A percentile compares a stretch with the other conserved stretches of the same genome.
These are phyloP conservation scores for Metroxylon sagu DNA, from an alignment of 176 grass and related monocot species.

Conservation along the genomic window DNA sequence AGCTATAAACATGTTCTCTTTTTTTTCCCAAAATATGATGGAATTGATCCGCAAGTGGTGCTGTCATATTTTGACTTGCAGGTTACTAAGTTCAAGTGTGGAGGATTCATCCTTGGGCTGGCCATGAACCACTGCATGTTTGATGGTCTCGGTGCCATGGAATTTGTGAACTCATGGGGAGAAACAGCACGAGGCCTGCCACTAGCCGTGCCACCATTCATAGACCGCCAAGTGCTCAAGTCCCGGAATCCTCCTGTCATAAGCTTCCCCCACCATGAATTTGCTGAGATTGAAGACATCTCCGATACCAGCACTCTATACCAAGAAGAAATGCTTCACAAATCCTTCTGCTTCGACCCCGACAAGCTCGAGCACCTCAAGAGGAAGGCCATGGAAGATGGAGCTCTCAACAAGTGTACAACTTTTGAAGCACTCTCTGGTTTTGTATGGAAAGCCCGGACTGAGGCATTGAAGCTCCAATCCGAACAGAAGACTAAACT, in stretches of 20 bases:
- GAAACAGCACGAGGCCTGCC: slow-evolving; percentile 68
- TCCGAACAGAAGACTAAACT: slow-evolving; percentile 74
- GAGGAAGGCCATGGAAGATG: slow-evolving; percentile 32
- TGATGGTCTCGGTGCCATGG: slow-evolving; percentile 86
- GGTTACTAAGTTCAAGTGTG: slow-evolving; percentile 83
- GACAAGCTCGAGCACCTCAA: slow-evolving; percentile 53
- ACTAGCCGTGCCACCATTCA: slow-evolving; percentile 53
- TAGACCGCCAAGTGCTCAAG: slow-evolving; percentile 53
- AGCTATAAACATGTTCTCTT: too few relatives aligned
- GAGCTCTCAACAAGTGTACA: slow-evolving; percentile 36
- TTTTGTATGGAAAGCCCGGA: slow-evolving; percentile 73
- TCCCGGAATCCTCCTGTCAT: slow-evolving; percentile 45
- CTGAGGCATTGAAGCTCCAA: slow-evolving; percentile 34
- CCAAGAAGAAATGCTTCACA: slow-evolving; percentile 47
- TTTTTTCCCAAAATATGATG: too few relatives aligned
- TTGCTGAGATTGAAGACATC: slow-evolving; percentile 68
- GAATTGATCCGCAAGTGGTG: too few relatives aligned
- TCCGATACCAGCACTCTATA: slow-evolving; percentile 48
- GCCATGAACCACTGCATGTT: slow-evolving; percentile 98
- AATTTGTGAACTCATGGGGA: slow-evolving; percentile 93
- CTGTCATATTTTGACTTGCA: slow-evolving; percentile 6
- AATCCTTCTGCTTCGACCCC: slow-evolving; percentile 68
- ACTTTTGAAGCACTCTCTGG: slow-evolving; percentile 84
- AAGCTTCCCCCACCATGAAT: slow-evolving; percentile 64
- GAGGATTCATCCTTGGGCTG: slow-evolving; percentile 68